Conservation (phyloP, 2,329 filamentous ascomycete species). For the Penicillium sumatraense region DNA sequence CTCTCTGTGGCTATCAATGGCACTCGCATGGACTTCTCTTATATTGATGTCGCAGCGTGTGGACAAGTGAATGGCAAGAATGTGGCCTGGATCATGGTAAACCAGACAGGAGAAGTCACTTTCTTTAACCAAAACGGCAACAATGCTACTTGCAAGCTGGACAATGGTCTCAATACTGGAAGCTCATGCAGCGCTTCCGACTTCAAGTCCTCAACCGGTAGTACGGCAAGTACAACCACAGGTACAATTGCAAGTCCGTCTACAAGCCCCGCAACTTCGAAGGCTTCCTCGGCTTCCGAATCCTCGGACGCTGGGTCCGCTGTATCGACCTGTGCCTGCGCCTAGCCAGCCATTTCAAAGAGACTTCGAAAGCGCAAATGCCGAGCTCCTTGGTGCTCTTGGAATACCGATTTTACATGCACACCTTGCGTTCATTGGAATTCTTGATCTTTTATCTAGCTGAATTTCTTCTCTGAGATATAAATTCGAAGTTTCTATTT, state of each 20-base stretch:
- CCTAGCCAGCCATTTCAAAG: background rate
- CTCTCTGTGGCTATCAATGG: conserved; percentile 5
- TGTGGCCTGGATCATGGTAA: conserved; percentile 12
- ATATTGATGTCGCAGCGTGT: conserved; percentile 4
- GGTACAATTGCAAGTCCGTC: background rate
- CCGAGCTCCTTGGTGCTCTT: background rate
- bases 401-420: background rate
- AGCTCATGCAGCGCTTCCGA: conserved; percentile 9
- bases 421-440: background rate
- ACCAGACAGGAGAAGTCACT: conserved; percentile 8
- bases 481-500: background rate
- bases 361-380: background rate
- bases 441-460: background rate
- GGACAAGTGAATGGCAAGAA: conserved; percentile 6
- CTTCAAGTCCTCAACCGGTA: background rate
- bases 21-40: background rate
- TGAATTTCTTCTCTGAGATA: background rate
- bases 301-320: background rate
- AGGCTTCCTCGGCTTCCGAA: background rate
- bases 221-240: background rate
- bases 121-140: conserved; percentile 15
- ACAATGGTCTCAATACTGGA: conserved; percentile 9
- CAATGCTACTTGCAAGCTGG: conserved; percentile 3
- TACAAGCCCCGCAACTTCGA: background rate
- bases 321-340: background rate